These are phyloP conservation scores for Solanum chacoense DNA, from an alignment of 305 asterid species.

Conservation along the genomic window DNA sequence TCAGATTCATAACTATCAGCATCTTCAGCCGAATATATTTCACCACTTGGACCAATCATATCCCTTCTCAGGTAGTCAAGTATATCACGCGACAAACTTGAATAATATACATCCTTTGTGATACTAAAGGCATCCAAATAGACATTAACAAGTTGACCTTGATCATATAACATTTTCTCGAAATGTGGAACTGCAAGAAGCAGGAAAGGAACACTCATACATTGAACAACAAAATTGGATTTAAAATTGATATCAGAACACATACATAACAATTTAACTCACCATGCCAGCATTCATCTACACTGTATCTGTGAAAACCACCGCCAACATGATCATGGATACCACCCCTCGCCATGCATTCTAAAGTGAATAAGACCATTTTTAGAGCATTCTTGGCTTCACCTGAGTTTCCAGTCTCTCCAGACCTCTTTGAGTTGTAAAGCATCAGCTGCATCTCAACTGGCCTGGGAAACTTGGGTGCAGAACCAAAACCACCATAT, in stretches of 20 bases:
- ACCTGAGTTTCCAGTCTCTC: slow-evolving; percentile 35
- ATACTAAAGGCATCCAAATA: slow-evolving; percentile 64
- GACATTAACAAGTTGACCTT: slow-evolving; percentile 78
- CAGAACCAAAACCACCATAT: slow-evolving; percentile 88
- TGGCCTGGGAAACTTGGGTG: slow-evolving; percentile 97
- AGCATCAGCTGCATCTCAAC: slow-evolving; percentile 89
- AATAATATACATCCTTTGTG: slow-evolving; percentile 55
- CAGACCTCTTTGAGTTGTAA: slow-evolving; percentile 59
- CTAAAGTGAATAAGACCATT: slow-evolving; percentile 58
- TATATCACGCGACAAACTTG: slow-evolving; percentile 56
- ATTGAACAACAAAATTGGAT: not conserved
- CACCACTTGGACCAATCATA: slow-evolving; percentile 79
- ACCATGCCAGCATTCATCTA: slow-evolving; percentile 99
- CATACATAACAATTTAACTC: slow-evolving; percentile 9
- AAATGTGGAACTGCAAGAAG: slow-evolving; percentile 80
- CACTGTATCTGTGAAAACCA: slow-evolving; percentile 96
- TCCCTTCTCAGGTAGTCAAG: slow-evolving; percentile 88
- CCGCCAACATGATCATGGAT: slow-evolving; percentile 92
- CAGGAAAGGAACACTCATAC: not conserved
- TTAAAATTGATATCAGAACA: not conserved
- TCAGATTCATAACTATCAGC: slow-evolving; percentile 93
- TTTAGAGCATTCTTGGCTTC: slow-evolving; percentile 57
- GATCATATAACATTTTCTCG: slow-evolving; percentile 96
- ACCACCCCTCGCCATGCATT: slow-evolving; percentile 88
- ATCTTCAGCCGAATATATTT: slow-evolving; percentile 91